Conservation (phyloP, 176 grass and related monocot species). For the Triticum aestivum region IWGSC_CS_RefSeq_v2.1 NC_057799.1:171341820-171342319, state of each 20-base stretch:
- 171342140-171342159: not conserved
- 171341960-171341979: conserved; percentile 53
- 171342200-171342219: conserved; percentile 49
- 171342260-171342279: conserved; percentile 91
- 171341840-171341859: conserved; percentile 37
- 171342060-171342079: conserved; percentile 81
- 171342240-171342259: conserved; percentile 66
- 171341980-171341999: conserved; percentile 40
- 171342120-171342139: conserved; percentile 19
- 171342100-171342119: conserved; percentile 80
- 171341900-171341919: conserved; percentile 31
- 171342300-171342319: conserved; percentile 48
- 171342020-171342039: conserved; percentile 47
- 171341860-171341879: conserved; percentile 59
- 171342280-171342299: conserved; percentile 71
- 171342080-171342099: conserved; percentile 96
- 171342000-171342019: conserved; percentile 34
- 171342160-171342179: conserved; percentile 6
- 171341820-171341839: conserved; percentile 8
- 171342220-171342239: conserved; percentile 98
- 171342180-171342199: not conserved
- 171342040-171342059: conserved; percentile 95
- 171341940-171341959: conserved; percentile 22
- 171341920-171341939: conserved; percentile 47
- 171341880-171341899: conserved; percentile 57